Evolutionary conservation across 2,329 filamentous ascomycete genomes (phyloP).

Genomic region (Fusarium verrucosum): DNA sequence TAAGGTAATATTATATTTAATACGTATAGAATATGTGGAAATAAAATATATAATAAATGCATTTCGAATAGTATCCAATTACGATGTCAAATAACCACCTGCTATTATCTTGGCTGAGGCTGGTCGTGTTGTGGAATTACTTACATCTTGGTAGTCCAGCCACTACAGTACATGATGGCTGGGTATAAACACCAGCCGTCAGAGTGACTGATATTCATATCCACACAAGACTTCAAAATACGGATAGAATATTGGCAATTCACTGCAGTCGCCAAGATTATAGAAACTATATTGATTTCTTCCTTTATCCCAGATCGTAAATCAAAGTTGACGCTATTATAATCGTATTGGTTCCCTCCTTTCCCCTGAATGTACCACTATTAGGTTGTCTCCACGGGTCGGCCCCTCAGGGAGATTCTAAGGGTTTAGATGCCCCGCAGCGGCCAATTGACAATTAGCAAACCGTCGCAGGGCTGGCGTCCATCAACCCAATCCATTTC

Average conservation of each 20-base stretch:
- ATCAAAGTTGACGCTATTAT: not conserved
- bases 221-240: not conserved
- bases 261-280: no score
- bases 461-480: conserved; percentile 37
- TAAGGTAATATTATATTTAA: no score
- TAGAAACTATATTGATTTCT: not conserved
- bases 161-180: not conserved
- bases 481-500: conserved; percentile 24
- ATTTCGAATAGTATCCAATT: no score
- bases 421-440: conserved; percentile 37
- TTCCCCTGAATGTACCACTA: conserved; percentile 27
- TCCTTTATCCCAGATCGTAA: not conserved
- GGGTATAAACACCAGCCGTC: not conserved
- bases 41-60: no score
- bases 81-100: not conserved
- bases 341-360: not conserved
- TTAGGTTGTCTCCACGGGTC: not conserved
- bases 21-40: no score
- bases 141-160: conserved; percentile 1
- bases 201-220: not conserved
- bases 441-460: conserved; percentile 40
- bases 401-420: conserved; percentile 13
- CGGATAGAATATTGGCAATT: not conserved
- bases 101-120: not conserved
- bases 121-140: not conserved